Base-by-base conservation (phyloP, 2,329 filamentous ascomycete genomes). In the Escovopsis weberi region DNA sequence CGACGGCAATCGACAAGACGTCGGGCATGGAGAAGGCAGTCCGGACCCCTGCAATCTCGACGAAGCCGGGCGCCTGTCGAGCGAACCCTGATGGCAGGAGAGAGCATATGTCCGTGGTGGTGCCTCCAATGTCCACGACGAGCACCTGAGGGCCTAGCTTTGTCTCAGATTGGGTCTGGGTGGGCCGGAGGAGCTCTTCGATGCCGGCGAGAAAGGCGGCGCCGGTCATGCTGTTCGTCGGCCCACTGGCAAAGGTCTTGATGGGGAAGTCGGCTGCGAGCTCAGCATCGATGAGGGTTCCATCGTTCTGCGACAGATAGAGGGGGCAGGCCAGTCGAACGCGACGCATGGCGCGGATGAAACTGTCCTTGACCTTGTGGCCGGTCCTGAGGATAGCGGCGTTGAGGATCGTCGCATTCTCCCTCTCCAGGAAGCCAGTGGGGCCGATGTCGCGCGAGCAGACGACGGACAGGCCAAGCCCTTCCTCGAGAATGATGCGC, bases 81-180 rank as follows among this genome's bases (percentile, higher is more conserved):
- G 75, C 75, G 38, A 78, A 78, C 0, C 75, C 75, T 2, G 68
- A 75, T 0, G 72, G 67, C 1, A 77, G 59, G 2, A 80, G 55
- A 0, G 73, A 63, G 26, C 74, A 74, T 8, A 78, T 69, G 53
- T 80, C 75, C 2, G 73, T 74, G 0, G 74, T 79, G 0, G 75
- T 79, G 12, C 75, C 75, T 7, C 75, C 75, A 26, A 79, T 67
- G 49, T 79, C 75, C 2, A 77, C 65, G 0, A 76, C 72, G 37
- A 77, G 49, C 1, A 64, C 39, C 33, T 63, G 61, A 1, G 59
- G 57, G 19, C 55, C 12, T 23, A 35, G 12, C 33, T 37, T 38
- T 15, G 2, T 15, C 15, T 15, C 15, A 15, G 15, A 15, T 15
- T 15, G 15, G 15, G 15, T 15, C 15, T 15, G 2, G 15, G 15